These are phyloP conservation scores for Fragaria nilgerrensis DNA, from an alignment of 306 rosid genomes.

Conservation along the genomic window DNA sequence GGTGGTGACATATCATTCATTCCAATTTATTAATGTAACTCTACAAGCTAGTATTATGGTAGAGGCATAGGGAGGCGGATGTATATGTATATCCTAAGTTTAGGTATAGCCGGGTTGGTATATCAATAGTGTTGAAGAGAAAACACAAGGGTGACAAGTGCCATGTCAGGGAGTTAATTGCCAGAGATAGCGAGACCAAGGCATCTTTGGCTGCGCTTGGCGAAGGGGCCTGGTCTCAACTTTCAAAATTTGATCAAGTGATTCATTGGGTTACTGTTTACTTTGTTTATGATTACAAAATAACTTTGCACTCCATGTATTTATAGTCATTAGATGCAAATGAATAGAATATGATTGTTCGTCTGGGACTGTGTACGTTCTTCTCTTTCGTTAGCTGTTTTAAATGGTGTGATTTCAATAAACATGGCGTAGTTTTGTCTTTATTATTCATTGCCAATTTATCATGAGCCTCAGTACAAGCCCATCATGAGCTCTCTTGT, in stretches of 20 bases:
- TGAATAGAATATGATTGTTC: background rate
- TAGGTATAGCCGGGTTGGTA: slow-evolving; percentile 13
- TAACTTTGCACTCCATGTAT: slow-evolving; percentile 6
- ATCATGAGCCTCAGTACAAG: background rate
- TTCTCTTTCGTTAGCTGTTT: background rate
- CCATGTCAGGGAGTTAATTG: slow-evolving; percentile 11
- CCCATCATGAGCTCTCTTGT: background rate
- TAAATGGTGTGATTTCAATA: background rate
- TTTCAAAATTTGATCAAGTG: slow-evolving; percentile 16
- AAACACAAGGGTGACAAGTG: slow-evolving; percentile 9
- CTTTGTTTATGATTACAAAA: slow-evolving; percentile 8
- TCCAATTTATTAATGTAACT: slow-evolving; percentile 6
- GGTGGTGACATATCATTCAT: slow-evolving; percentile 17
- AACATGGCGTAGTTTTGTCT: background rate
- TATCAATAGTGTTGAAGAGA: slow-evolving; percentile 25
- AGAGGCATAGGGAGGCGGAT: slow-evolving; percentile 21
- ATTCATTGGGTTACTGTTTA: slow-evolving; percentile 2
- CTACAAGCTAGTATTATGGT: slow-evolving; percentile 21
- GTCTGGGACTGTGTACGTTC: background rate
- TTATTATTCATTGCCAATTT: background rate
- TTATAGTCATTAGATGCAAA: slow-evolving; percentile 7
- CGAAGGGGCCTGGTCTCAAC: slow-evolving; percentile 33
- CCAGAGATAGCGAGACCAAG: slow-evolving; percentile 16
- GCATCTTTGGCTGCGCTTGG: slow-evolving; percentile 23
- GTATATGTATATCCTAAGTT: slow-evolving; percentile 33